Evolutionary conservation across 108 stramenopile species (phyloP), one percentile per base, ranked within the genome.

Genomic region (Cylindrotheca fusiformis): DNA sequence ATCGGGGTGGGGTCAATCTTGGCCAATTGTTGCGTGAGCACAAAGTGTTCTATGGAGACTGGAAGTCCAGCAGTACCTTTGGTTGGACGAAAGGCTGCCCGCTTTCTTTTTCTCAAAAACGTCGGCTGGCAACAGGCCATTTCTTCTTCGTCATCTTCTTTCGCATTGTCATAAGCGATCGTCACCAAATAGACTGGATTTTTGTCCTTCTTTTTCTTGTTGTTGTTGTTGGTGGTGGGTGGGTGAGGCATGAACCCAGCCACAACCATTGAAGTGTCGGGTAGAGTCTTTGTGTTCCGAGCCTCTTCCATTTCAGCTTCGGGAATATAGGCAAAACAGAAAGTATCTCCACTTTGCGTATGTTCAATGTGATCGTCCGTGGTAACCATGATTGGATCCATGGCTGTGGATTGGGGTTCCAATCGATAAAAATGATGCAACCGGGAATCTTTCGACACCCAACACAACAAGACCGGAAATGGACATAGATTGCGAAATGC

Each of bases 311-410:
- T 54, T 26, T 74, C 59, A 27, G 69, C 59, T 41, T 51, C 46
- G 41, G 58, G 61, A 24, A 68, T 60, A 32, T 24, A 61, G 33
- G 76, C 85, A 63, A 73, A 70, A 75, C 61, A 80, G 73, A 93
- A 93, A 33, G 86, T 82, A 69, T 93, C 85, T 18, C 91, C 88
- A 6, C 65, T 65, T 46, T 28, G 67, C 0, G 86, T 80, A 50
- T 58, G 65, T 55, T 92, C 91, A 26, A 89, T 75, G 45, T 78
- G 83, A 78, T 83, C 86, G 28, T 53, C 67, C 14, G 56, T 49
- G 21, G 56, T 48, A 29, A 57, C 45, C n/a, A 3, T 18, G 36
- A 41, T 41, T 41, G 36, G 36, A 6, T 41, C 36, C n/a, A n/a
- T n/a, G 20, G 23, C 29, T 3, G 61, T 48, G 0, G 49, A 24